Conservation (phyloP, 2,329 filamentous ascomycete genomes). For the Boeremia lycopersici region DNA sequence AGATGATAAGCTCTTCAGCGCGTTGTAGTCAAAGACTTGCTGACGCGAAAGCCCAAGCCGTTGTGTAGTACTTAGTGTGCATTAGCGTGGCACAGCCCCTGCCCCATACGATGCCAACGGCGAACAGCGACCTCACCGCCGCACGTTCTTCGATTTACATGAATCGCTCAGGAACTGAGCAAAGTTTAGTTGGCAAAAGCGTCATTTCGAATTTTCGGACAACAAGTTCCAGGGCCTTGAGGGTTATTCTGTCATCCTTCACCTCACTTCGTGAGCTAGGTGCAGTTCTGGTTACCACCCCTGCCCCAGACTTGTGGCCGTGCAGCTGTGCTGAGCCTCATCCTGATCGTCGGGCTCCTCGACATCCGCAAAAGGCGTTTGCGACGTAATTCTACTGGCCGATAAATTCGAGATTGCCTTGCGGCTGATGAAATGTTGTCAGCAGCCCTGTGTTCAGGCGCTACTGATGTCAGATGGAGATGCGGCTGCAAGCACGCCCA, state of each 20-base stretch:
- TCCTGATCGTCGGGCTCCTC: constrained; percentile 4
- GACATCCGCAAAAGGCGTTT: not conserved
- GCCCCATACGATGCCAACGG: not conserved
- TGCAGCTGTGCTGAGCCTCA: constrained; percentile 7
- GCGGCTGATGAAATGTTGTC: constrained; percentile 8
- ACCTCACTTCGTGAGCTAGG: not conserved
- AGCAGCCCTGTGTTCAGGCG: constrained; percentile 4
- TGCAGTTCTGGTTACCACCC: not conserved
- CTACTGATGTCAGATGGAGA: constrained; percentile 2
- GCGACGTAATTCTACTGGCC: not conserved
- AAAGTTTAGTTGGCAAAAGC: not conserved
- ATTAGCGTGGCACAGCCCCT: constrained; percentile 22
- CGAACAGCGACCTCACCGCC: constrained; percentile 19
- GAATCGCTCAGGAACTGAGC: not conserved
- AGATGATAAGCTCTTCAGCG: constrained; percentile 8
- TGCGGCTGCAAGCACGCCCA: not conserved
- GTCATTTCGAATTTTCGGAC: no score
- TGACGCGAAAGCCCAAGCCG: constrained; percentile 9
- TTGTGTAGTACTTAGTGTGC: constrained; percentile 16
- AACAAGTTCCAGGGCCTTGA: not conserved
- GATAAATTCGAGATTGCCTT: not conserved
- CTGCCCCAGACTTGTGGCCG: not conserved
- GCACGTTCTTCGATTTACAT: not conserved
- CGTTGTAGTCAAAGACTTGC: constrained; percentile 4
- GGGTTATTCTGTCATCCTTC: not conserved